Evolutionary conservation across 257 asterid genomes (phyloP), one percentile per base, ranked within the genome.

Genomic region (Fraxinus americana): DNA sequence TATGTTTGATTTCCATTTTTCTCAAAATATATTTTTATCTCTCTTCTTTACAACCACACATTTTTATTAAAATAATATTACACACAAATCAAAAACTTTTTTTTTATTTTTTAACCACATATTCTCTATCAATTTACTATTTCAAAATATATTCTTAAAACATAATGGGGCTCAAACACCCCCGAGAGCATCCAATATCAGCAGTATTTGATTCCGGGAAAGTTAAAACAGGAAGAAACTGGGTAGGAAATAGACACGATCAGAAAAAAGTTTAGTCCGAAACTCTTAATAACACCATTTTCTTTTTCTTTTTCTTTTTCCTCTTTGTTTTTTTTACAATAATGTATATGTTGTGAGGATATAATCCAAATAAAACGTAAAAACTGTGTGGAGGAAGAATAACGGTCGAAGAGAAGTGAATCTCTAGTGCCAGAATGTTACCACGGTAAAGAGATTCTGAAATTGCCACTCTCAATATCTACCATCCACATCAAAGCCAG

Each of bases 401-500:
- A 0, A 63, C 10, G 35, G 34, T 11, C 3, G 69, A 23, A 63
- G 19, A 63, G 13, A 27, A 10, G 35, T 63, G 14, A 25, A 10
- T 27, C 17, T 27, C 69, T 10, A 4, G 69, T 27, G 69, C 69
- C 7, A 23, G 16, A 63, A 63, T 63, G 9, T 25, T 63, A 63
- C 68, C 34, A 63, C 1, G 35, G 17, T 13, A 16, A 27, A 9
- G 19, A 63, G 19, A 63, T 25, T 25, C 0, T 63, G 35, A 63
- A 23, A 1, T 63, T 25, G 80, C 27, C 76, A 71, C 70, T 79
- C 76, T 93, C 85, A 93, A 82, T 87, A 86, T 89, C 93, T 84
- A 68, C 92, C 83, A 69, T 91, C 96, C 39, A 92, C 95, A 77
- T 94, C 97, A 86, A 94, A 92, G 74, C 97, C 97, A 68, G 98